Evolutionary conservation across 2,329 filamentous ascomycete species (phyloP).

Genomic region (Diaporthe batatas): DNA sequence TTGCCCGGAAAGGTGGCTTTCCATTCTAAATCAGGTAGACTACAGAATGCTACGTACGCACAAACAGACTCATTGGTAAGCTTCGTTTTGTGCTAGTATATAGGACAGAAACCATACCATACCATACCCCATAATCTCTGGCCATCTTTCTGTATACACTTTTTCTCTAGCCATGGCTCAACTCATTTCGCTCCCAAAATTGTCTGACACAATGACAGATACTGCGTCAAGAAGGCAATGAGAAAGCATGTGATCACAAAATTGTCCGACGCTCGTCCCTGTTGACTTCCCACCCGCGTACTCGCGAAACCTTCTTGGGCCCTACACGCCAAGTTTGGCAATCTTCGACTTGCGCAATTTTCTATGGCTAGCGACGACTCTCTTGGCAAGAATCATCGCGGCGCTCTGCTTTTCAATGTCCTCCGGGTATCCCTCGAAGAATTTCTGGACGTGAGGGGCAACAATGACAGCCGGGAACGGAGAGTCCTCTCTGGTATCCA

Average conservation of each 20-base stretch:
- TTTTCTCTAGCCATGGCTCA: background rate
- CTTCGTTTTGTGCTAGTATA: background rate
- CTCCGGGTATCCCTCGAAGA: conserved; percentile 23
- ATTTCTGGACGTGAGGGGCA: conserved; percentile 10
- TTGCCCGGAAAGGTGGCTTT: no score
- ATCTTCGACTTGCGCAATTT: background rate
- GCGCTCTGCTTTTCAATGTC: conserved; percentile 6
- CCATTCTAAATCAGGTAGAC: background rate
- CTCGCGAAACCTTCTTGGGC: no score
- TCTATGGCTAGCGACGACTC: conserved; percentile 1
- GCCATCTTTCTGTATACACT: background rate
- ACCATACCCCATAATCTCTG: background rate
- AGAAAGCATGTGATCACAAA: background rate
- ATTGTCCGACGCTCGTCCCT: background rate
- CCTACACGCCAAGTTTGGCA: background rate
- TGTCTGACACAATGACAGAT: background rate
- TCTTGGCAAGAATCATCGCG: conserved; percentile 13
- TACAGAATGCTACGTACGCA: background rate
- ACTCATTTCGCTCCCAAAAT: background rate
- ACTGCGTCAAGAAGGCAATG: background rate
- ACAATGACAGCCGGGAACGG: conserved; percentile 3
- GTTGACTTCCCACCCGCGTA: no score
- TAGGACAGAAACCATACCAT: background rate
- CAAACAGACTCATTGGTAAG: background rate
- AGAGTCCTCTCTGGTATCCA: conserved; percentile 1